These are phyloP conservation scores for Globisporangium camurandrum DNA, from an alignment of 352 stramenopile species.

Conservation along the genomic window DNA sequence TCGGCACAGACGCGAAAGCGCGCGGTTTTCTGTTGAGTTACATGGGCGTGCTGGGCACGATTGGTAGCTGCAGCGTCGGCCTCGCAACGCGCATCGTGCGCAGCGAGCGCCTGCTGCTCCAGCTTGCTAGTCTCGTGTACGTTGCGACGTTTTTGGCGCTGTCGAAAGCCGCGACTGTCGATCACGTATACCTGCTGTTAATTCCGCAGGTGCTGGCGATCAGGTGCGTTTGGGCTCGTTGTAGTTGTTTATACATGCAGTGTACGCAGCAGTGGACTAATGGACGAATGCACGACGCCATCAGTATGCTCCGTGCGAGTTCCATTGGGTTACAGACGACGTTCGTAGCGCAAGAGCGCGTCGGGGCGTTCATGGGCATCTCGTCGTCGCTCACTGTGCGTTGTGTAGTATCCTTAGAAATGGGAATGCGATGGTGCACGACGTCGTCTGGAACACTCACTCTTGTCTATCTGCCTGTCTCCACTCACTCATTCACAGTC, in stretches of 20 bases:
- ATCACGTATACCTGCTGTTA: constrained; percentile 44
- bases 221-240: constrained; percentile 19
- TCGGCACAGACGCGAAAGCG: constrained; percentile 46
- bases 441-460: no score
- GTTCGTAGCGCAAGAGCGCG: constrained; percentile 55
- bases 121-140: constrained; percentile 58
- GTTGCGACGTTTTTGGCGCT: constrained; percentile 65
- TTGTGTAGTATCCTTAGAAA: no score
- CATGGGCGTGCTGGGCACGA: constrained; percentile 63
- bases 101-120: constrained; percentile 55
- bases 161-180: constrained; percentile 38
- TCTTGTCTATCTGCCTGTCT: not conserved
- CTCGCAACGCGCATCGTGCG: constrained; percentile 31
- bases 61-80: constrained; percentile 59
- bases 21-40: constrained; percentile 75
- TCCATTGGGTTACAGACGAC: constrained; percentile 68
- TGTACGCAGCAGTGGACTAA: no score
- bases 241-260: not conserved
- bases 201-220: constrained; percentile 64
- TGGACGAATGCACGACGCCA: constrained; percentile 1
- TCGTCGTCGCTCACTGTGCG: constrained; percentile 69
- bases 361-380: constrained; percentile 74
- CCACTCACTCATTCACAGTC: constrained; percentile 24
- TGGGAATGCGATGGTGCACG: no score
- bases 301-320: constrained; percentile 72